Evolutionary conservation across 257 asterid genomes (phyloP).

Genomic region (Verbascum thapsus): DNA sequence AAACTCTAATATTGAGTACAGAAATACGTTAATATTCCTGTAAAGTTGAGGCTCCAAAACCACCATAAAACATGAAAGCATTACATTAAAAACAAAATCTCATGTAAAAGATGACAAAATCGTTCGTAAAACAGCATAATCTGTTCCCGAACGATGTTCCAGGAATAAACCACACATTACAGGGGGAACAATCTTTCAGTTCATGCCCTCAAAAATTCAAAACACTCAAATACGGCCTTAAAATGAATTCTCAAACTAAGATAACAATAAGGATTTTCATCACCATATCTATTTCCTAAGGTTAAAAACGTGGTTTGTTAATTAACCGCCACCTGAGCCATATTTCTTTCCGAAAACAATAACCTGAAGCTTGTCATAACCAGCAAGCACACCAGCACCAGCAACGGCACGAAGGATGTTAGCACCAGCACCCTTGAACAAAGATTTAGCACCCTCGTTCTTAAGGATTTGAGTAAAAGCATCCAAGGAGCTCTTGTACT

Average conservation of each 20-base stretch:
- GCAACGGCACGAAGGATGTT: conserved; percentile 91
- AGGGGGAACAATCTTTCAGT: conserved; percentile 18
- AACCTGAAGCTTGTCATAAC: conserved; percentile 91
- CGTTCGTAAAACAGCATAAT: neutral
- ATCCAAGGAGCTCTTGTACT: conserved; percentile 87
- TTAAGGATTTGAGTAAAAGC: conserved; percentile 73
- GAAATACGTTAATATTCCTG: neutral
- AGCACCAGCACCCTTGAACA: conserved; percentile 95
- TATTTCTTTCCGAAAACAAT: conserved; percentile 83
- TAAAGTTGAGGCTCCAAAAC: neutral
- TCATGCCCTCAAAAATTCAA: conserved; percentile 13
- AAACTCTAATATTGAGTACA: too few species aligned
- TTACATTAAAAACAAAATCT: conserved; percentile 13
- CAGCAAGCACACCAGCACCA: conserved; percentile 93
- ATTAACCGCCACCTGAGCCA: conserved; percentile 85
- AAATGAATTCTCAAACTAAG: conserved; percentile 37
- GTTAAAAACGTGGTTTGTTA: neutral
- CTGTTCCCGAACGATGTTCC: neutral
- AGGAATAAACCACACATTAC: conserved; percentile 12
- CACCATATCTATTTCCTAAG: conserved; percentile 47
- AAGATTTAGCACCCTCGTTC: conserved; percentile 80
- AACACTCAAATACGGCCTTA: conserved; percentile 24
- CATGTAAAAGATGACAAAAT: neutral
- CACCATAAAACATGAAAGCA: neutral
- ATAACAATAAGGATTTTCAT: conserved; percentile 54